These are phyloP conservation scores for Lecanosticta acicola DNA, from an alignment of 2,329 filamentous ascomycete species.

Conservation along the genomic window DNA sequence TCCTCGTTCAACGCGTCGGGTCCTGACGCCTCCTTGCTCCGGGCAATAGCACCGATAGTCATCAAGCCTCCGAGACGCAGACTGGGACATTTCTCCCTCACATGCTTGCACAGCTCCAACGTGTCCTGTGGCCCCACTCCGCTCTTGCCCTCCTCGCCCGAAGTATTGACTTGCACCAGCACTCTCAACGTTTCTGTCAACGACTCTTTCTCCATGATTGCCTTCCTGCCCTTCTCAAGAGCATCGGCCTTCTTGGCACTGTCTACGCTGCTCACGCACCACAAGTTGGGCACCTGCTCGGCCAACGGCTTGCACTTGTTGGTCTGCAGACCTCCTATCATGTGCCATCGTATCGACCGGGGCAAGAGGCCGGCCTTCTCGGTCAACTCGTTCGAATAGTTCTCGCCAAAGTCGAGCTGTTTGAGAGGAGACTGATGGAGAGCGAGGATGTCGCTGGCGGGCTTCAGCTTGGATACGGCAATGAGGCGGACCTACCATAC, in stretches of 20 bases:
- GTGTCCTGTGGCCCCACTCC: slow-evolving; percentile 65
- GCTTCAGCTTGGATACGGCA: slow-evolving; percentile 94
- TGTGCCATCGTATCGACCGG: slow-evolving; percentile 78
- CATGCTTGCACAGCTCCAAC: slow-evolving; percentile 60
- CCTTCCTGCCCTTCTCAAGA: slow-evolving; percentile 69
- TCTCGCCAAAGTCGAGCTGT: slow-evolving; percentile 80
- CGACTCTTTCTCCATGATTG: slow-evolving; percentile 40
- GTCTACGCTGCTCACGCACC: slow-evolving; percentile 88
- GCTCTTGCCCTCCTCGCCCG: slow-evolving; percentile 77
- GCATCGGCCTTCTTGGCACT: slow-evolving; percentile 78
- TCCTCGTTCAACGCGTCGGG: slow-evolving; percentile 84
- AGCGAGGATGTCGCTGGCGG: slow-evolving; percentile 81
- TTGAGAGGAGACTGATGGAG: slow-evolving; percentile 56
- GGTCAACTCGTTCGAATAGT: slow-evolving; percentile 75
- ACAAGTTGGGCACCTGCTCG: slow-evolving; percentile 77
- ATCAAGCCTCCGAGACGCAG: slow-evolving; percentile 77
- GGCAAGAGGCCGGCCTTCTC: slow-evolving; percentile 82
- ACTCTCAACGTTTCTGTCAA: slow-evolving; percentile 52
- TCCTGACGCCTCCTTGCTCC: slow-evolving; percentile 66
- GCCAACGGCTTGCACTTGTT: slow-evolving; percentile 88
- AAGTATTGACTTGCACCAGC: slow-evolving; percentile 94
- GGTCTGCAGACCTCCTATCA: slow-evolving; percentile 89
- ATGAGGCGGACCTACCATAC: slow-evolving; percentile 71
- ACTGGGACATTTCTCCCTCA: slow-evolving; percentile 65
- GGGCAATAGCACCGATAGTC: slow-evolving; percentile 93